Conservation (phyloP, 495 filamentous ascomycete species). For the Penicillium cosmopolitanum region DNA sequence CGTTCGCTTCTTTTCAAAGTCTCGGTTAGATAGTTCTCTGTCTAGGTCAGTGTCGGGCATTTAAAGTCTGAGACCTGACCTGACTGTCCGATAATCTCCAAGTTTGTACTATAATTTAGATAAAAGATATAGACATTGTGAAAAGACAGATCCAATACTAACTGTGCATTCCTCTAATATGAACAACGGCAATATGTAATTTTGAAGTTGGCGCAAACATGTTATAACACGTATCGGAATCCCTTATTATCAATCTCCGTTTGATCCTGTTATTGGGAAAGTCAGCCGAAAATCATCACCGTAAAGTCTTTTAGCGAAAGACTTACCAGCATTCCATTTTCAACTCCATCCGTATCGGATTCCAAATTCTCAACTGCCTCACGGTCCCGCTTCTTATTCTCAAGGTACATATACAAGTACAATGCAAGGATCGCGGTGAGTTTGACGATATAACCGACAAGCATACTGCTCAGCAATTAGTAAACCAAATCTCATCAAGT, state of each 20-base stretch:
- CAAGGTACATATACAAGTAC: conserved; percentile 56
- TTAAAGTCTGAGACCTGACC: too few species aligned
- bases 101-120: neutral
- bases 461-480: conserved; percentile 36
- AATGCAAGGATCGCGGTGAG: conserved; percentile 47
- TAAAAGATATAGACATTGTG: neutral
- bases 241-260: conserved; percentile 60
- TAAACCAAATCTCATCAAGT: neutral
- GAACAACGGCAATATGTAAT: too few species aligned
- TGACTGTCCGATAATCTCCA: neutral
- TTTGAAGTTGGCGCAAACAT: neutral
- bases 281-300: neutral
- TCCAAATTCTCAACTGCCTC: conserved; percentile 39
- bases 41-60: too few species aligned
- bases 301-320: conserved; percentile 1
- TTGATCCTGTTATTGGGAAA: conserved; percentile 40
- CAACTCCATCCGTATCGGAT: conserved; percentile 52
- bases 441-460: conserved; percentile 57
- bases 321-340: conserved; percentile 52
- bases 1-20: too few species aligned
- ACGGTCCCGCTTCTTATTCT: conserved; percentile 56
- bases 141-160: too few species aligned
- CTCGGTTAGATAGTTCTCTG: too few species aligned
- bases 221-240: conserved; percentile 55
- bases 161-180: too few species aligned